These are phyloP conservation scores for Phytopythium vexans DNA, from an alignment of 352 stramenopile genomes.

Conservation along the genomic window DNA sequence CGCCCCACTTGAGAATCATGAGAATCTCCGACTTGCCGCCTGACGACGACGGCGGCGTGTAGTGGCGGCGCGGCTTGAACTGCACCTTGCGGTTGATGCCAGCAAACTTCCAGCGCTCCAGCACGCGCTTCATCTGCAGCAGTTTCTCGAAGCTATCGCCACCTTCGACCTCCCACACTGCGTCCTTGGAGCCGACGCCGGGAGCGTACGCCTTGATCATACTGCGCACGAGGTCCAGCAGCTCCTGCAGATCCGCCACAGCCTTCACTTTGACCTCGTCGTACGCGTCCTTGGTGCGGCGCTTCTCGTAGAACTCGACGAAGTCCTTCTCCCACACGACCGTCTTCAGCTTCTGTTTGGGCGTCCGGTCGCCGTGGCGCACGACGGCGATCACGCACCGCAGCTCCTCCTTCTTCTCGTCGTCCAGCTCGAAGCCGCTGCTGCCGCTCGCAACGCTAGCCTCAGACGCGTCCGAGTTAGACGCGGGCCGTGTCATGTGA, in stretches of 20 bases:
- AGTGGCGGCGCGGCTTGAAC: slow-evolving; percentile 77
- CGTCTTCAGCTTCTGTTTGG: slow-evolving; percentile 99
- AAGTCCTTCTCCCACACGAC: slow-evolving; percentile 85
- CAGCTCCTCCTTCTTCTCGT: slow-evolving; percentile 94
- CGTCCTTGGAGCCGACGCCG: slow-evolving; percentile 73
- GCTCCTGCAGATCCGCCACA: slow-evolving; percentile 73
- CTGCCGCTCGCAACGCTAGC: slow-evolving; percentile 60
- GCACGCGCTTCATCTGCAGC: slow-evolving; percentile 94
- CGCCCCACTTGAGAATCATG: slow-evolving; percentile 99
- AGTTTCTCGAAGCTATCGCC: slow-evolving; percentile 92
- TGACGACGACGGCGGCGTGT: slow-evolving; percentile 35
- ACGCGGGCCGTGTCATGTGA: slow-evolving; percentile 48
- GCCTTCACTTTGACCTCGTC: slow-evolving; percentile 86
- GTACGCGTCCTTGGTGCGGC: slow-evolving; percentile 66
- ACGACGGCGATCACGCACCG: slow-evolving; percentile 98
- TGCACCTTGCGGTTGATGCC: slow-evolving; percentile 98
- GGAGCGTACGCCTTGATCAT: slow-evolving; percentile 83
- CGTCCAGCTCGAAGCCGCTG: slow-evolving; percentile 40
- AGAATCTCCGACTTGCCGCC: slow-evolving; percentile 88
- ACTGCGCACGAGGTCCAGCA: slow-evolving; percentile 75
- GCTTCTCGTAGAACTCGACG: slow-evolving; percentile 78
- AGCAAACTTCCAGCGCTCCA: slow-evolving; percentile 96
- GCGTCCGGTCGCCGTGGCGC: slow-evolving; percentile 97
- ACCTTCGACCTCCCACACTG: slow-evolving; percentile 82
- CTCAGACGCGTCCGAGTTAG: slow-evolving; percentile 63